Percentiles rank a stretch among this genome's conserved stretches.
Conservation (phyloP, 495 filamentous ascomycete species). For the Physcia stellaris region DNA sequence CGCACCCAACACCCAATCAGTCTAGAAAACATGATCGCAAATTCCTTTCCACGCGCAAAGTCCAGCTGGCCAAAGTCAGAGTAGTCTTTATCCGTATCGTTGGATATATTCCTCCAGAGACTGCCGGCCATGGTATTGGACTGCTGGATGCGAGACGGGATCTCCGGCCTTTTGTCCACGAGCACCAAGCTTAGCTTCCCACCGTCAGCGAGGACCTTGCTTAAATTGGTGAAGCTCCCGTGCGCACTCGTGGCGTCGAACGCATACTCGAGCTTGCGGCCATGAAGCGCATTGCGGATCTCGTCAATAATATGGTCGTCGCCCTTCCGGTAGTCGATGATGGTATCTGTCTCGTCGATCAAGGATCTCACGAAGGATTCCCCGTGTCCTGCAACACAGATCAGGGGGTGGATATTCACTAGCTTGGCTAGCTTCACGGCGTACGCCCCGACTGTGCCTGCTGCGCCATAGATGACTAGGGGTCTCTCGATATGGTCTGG, state of each 20-base stretch:
- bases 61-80: conserved; percentile 45
- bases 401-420: conserved; percentile 62
- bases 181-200: conserved; percentile 41
- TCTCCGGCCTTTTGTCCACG: conserved; percentile 15
- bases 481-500: conserved; percentile 32
- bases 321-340: conserved; percentile 59
- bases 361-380: conserved; percentile 40
- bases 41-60: too few species aligned
- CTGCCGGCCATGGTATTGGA: conserved; percentile 31
- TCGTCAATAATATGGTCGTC: conserved; percentile 36
- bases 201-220: conserved; percentile 28
- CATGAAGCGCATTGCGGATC: conserved; percentile 32
- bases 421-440: conserved; percentile 51
- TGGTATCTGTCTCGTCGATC: conserved; percentile 44
- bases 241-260: conserved; percentile 47
- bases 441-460: conserved; percentile 53
- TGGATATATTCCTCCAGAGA: conserved; percentile 27
- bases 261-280: conserved; percentile 26
- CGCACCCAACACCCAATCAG: conserved; percentile 34
- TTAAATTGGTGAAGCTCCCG: conserved; percentile 30
- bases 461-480: conserved; percentile 53
- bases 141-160: conserved; percentile 24
- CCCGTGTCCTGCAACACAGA: conserved; percentile 51
- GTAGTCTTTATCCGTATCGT: conserved; percentile 9
- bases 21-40: conserved; percentile 37